A percentile compares a stretch with the other conserved stretches of the same genome.
These are phyloP conservation scores for Geotrichum carabidarum DNA, from an alignment of 1,139 yeast genomes.

Conservation along the genomic window DNA sequence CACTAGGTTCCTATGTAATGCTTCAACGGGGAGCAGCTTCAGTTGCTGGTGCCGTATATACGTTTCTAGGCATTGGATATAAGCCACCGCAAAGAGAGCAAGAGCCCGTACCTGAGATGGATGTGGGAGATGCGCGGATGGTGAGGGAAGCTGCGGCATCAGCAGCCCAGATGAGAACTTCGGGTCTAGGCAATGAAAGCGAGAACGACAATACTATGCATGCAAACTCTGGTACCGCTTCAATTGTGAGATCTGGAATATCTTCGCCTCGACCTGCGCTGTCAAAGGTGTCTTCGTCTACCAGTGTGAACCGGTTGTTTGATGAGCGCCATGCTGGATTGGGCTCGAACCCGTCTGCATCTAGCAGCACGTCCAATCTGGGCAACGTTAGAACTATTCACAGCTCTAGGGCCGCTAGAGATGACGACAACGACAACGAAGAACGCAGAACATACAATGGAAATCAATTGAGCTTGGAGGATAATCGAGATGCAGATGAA, in stretches of 20 bases:
- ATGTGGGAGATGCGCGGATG: background rate
- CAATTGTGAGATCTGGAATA: conserved; percentile 5
- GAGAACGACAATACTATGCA: background rate
- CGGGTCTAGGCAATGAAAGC: background rate
- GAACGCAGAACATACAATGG: conserved; percentile 47
- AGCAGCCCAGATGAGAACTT: background rate
- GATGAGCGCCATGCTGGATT: background rate
- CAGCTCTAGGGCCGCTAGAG: conserved; percentile 29
- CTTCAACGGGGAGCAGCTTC: conserved; percentile 24
- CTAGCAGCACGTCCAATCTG: conserved; percentile 12
- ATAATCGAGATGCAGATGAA: conserved; percentile 21
- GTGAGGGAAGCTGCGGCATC: conserved; percentile 4
- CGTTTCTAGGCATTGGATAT: conserved; percentile 33
- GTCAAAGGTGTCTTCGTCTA: conserved; percentile 2
- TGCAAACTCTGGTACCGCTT: background rate
- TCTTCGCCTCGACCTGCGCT: conserved; percentile 3
- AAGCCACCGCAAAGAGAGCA: conserved; percentile 21
- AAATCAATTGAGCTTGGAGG: conserved; percentile 44
- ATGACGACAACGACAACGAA: conserved; percentile 24
- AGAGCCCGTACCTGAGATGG: background rate
- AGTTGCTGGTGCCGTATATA: conserved; percentile 28
- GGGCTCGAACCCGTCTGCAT: conserved; percentile 9
- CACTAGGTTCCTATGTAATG: conserved; percentile 20
- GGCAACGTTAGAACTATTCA: conserved; percentile 11
- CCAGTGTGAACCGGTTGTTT: background rate